Evolutionary conservation across 371 early-diverging fungal species (phyloP).

Genomic region (Lichtheimia corymbifera): DNA sequence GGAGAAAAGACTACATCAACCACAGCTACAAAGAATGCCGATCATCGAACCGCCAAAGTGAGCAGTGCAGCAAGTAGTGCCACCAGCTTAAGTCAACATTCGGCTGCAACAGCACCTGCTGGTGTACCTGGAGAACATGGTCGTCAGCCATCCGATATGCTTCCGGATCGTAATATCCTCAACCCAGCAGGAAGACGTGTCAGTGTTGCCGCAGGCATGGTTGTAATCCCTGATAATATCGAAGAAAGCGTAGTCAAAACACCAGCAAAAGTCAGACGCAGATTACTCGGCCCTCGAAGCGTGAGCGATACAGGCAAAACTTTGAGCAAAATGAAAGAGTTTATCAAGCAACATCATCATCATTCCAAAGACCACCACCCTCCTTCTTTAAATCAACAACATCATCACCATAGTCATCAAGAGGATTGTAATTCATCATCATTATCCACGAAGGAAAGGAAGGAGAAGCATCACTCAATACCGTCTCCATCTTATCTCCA

Average conservation of each 20-base stretch:
- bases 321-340: too few species aligned
- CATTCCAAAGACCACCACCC: too few species aligned
- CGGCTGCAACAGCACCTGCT: neutral
- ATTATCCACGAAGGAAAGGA: too few species aligned
- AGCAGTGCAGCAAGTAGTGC: too few species aligned
- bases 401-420: too few species aligned
- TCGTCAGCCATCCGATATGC: slow-evolving; percentile 29
- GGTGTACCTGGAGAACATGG: slow-evolving; percentile 14
- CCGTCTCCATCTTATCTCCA: too few species aligned
- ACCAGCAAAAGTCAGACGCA: slow-evolving; percentile 28
- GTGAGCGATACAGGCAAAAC: slow-evolving; percentile 27
- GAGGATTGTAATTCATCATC: too few species aligned
- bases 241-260: slow-evolving; percentile 44
- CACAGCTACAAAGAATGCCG: neutral
- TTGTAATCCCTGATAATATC: slow-evolving; percentile 51
- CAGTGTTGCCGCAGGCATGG: slow-evolving; percentile 57
- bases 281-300: slow-evolving; percentile 44
- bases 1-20: neutral
- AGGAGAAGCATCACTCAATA: too few species aligned
- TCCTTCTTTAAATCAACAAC: too few species aligned
- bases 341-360: too few species aligned
- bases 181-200: slow-evolving; percentile 53
- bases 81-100: too few species aligned
- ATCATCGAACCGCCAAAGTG: neutral
- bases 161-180: slow-evolving; percentile 37